A percentile compares a stretch with the other conserved stretches of the same genome.
These are phyloP conservation scores for Hypericum androsaemum DNA, from an alignment of 345 rosid genomes.

Conservation along the genomic window DNA sequence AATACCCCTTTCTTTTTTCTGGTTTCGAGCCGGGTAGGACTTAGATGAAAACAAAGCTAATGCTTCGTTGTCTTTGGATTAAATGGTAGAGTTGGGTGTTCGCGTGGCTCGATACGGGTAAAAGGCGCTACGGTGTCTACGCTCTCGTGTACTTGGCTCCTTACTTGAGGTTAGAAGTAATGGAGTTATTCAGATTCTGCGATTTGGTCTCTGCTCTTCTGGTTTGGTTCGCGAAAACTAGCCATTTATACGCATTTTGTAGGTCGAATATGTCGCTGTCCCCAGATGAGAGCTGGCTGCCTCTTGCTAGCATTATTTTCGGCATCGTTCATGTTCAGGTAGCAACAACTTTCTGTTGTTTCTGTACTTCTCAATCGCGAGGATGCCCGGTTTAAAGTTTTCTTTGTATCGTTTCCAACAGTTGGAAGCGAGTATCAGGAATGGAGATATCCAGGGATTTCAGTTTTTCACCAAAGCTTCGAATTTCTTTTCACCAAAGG, in stretches of 20 bases:
- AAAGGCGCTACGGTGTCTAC: constrained; percentile 64
- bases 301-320: constrained; percentile 74
- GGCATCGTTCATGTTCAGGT: constrained; percentile 93
- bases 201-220: not conserved
- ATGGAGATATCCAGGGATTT: constrained; percentile 68
- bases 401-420: constrained; percentile 13
- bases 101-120: constrained; percentile 95
- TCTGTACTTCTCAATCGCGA: too few relatives aligned
- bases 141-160: constrained; percentile 76
- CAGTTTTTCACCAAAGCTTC: constrained; percentile 36
- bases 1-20: not conserved
- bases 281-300: constrained; percentile 89
- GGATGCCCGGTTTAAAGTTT: not conserved
- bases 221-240: too few relatives aligned
- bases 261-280: constrained; percentile 80
- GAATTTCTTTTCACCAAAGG: constrained; percentile 25
- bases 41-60: too few relatives aligned
- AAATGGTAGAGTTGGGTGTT: constrained; percentile 76
- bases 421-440: constrained; percentile 78
- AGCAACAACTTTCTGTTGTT: constrained; percentile 1
- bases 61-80: not conserved
- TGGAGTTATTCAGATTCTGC: too few relatives aligned
- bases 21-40: not conserved
- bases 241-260: constrained; percentile 1
- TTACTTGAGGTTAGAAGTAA: constrained; percentile 33